Evolutionary conservation across 495 filamentous ascomycete species (phyloP), one percentile per base, ranked within the genome.

Genomic region (Hypoxylon perforatum): DNA sequence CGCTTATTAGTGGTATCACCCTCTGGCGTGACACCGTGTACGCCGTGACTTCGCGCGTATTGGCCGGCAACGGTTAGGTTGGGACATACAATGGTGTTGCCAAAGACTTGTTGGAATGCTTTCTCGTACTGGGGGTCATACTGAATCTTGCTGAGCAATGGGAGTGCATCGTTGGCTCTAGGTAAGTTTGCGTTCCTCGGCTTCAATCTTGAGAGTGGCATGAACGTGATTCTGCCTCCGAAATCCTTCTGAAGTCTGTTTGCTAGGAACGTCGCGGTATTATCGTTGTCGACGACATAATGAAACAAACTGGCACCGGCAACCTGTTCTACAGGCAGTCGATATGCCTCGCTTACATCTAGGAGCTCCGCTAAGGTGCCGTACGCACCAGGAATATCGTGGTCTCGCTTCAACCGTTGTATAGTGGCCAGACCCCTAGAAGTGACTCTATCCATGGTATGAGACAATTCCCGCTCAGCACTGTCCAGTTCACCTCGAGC

Each of bases 281-380:
- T 86, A 54, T 94, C 94, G 38, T 89, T 96, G 74, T 99, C 95
- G 45, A 97, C 93, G 21, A 99, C 92, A 68, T 96, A 96, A 77
- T 99, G 92, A 78, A 99, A 99, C 7, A 99, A 81, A 74, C 92
- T 96, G 63, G 90, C 89, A 5, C 95, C 96, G 8, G 93, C 96
- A 3, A 93, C 95, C 35, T 95, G 91, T 74, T 99, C 95, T 14
- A 97, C 91, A 3, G 95, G 92, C 39, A 92, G 90, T 35, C 92
- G 88, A 75, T 95, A 98, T 48, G 85, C 85, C n/a, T 96, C 92
- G 50, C 82, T 69, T 38, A 97, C 93, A 22, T 91, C 87, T 71
- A 97, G 85, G 7, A 99, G 86, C 74, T 99, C 95, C 14, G 94
- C 93, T 10, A 99, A 71, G 1, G 93, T 96, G 64, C 95, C 95